phyloP scores from a whole-genome alignment of 2,329 filamentous ascomycete genomes.

The Fusarium nematophilum region DNA sequence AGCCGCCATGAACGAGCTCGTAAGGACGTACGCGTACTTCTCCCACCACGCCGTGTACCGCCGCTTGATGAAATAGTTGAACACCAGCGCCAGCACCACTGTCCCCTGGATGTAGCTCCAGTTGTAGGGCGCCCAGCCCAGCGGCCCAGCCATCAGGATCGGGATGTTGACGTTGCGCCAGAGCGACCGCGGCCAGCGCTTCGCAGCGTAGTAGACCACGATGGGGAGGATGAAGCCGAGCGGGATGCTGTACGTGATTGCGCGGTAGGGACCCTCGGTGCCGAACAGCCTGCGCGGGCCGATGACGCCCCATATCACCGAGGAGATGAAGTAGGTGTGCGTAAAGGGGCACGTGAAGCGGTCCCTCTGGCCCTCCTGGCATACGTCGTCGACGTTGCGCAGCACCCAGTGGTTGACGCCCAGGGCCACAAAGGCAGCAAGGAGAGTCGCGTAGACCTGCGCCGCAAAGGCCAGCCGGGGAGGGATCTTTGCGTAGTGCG shows the following conservation, averaged over 20 bases:
- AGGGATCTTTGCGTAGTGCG: constrained; percentile 71
- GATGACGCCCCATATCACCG: constrained; percentile 75
- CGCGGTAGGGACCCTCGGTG: constrained; percentile 26
- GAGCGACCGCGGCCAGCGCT: constrained; percentile 34
- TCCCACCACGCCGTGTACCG: constrained; percentile 43
- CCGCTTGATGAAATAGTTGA: constrained; percentile 43
- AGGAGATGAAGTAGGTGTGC: constrained; percentile 68
- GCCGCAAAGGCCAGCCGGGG: constrained; percentile 65
- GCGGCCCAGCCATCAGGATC: constrained; percentile 37
- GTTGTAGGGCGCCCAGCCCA: constrained; percentile 44
- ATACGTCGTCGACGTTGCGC: constrained; percentile 67
- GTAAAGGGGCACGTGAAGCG: constrained; percentile 63
- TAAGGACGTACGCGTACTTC: constrained; percentile 45
- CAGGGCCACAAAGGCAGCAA: constrained; percentile 66
- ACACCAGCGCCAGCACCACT: constrained; percentile 37
- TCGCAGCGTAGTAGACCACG: constrained; percentile 23
- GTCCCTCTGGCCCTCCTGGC: constrained; percentile 59
- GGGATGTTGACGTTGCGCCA: constrained; percentile 41
- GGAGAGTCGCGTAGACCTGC: constrained; percentile 64
- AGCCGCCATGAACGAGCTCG: constrained; percentile 41
- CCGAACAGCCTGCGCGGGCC: constrained; percentile 72
- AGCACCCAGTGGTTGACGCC: constrained; percentile 71
- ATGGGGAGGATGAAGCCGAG: constrained; percentile 35
- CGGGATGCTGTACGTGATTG: constrained; percentile 34
- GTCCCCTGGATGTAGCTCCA: constrained; percentile 43